phyloP scores from a whole-genome alignment of 1,284 basidiomycete species.

The Schizophyllum commune region DNA sequence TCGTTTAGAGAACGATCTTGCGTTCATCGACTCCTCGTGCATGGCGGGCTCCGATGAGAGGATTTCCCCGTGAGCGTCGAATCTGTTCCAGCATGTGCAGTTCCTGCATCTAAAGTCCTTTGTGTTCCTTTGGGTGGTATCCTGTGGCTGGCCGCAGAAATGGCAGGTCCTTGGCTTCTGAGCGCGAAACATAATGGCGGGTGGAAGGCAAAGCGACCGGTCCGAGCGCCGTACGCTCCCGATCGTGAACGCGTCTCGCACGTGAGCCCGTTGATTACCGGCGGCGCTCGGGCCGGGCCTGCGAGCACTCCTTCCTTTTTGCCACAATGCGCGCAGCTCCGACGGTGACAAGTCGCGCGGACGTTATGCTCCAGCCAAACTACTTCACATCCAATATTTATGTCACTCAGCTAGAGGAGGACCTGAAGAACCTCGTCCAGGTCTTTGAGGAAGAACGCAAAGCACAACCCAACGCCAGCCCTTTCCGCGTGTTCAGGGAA shows the following conservation, averaged over 20 bases:
- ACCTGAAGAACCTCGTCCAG: conserved; percentile 44
- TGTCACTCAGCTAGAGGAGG: conserved; percentile 55
- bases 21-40: conserved; percentile 70
- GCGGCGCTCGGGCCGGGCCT: background rate
- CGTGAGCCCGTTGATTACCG: conserved; percentile 6
- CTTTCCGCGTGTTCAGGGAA: conserved; percentile 61
- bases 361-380: conserved; percentile 55
- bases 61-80: conserved; percentile 63
- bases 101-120: conserved; percentile 52
- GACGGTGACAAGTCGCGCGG: conserved; percentile 32
- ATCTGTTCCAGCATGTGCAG: conserved; percentile 71
- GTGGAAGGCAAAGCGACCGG: background rate
- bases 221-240: background rate
- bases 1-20: conserved; percentile 62
- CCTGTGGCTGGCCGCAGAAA: conserved; percentile 48
- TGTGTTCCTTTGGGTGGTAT: conserved; percentile 39
- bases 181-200: conserved; percentile 29
- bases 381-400: conserved; percentile 73
- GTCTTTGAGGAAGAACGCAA: conserved; percentile 40
- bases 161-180: conserved; percentile 45
- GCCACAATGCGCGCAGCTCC: background rate
- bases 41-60: conserved; percentile 82
- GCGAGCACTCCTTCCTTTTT: background rate
- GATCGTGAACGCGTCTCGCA: conserved; percentile 1
- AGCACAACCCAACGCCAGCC: conserved; percentile 22